phyloP scores from a whole-genome alignment of 2,329 filamentous ascomycete genomes.

The Alternaria burnsii region DNA sequence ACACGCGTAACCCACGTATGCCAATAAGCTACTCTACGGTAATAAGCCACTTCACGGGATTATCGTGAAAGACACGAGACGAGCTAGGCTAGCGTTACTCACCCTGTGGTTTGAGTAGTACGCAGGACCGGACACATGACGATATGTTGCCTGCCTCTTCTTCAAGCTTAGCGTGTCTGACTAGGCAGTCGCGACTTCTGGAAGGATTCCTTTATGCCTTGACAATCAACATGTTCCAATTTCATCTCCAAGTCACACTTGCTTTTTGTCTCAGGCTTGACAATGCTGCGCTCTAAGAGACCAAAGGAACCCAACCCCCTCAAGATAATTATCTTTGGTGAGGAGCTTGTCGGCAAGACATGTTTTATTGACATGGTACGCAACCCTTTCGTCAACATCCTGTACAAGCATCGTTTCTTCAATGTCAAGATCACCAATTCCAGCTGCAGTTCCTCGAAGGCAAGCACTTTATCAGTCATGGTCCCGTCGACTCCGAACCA shows the following conservation, averaged over 20 bases:
- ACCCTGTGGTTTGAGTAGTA: neutral
- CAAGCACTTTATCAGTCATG: constrained; percentile 15
- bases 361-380: constrained; percentile 37
- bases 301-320: constrained; percentile 3
- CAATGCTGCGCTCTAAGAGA: constrained; percentile 6
- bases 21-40: neutral
- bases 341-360: constrained; percentile 36
- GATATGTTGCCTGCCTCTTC: neutral
- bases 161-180: neutral
- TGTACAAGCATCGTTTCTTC: neutral
- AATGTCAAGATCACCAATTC: neutral
- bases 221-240: neutral
- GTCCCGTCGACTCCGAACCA: constrained; percentile 13
- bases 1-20: constrained; percentile 1
- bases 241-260: neutral
- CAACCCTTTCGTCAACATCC: neutral
- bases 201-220: neutral
- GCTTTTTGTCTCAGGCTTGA: neutral
- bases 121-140: neutral
- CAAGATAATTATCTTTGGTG: constrained; percentile 32
- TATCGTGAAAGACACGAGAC: neutral
- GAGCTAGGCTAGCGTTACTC: neutral
- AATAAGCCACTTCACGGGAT: neutral
- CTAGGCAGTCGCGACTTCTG: neutral
- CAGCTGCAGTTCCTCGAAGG: constrained; percentile 14